Conservation (phyloP, 2,329 filamentous ascomycete species). For the Epichloe sp. region DNA sequence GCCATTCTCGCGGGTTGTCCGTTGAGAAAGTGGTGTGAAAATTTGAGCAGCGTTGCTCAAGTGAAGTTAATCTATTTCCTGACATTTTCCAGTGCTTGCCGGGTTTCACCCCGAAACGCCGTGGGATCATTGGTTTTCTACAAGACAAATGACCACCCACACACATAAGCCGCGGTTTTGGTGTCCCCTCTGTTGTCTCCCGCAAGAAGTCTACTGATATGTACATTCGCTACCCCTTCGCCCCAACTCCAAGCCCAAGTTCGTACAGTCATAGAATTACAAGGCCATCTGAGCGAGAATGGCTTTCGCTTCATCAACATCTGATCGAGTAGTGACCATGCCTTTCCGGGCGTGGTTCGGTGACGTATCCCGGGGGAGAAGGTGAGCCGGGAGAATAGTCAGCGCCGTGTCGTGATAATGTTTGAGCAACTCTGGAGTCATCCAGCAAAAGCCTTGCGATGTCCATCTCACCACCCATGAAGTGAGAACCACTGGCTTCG, state of each 20-base stretch:
- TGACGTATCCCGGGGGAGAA: constrained; percentile 9
- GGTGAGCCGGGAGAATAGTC: constrained; percentile 15
- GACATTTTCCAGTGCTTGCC: background rate
- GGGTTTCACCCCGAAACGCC: too few relatives aligned
- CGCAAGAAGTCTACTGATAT: too few relatives aligned
- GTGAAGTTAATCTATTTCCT: background rate
- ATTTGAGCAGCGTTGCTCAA: constrained; percentile 3
- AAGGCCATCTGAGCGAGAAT: background rate
- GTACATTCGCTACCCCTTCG: too few relatives aligned
- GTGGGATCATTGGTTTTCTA: too few relatives aligned
- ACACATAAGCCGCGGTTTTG: too few relatives aligned
- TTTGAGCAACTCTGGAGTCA: constrained; percentile 25
- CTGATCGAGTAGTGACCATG: constrained; percentile 8
- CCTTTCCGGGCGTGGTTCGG: constrained; percentile 10
- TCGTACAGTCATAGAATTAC: constrained; percentile 1
- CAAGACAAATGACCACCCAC: too few relatives aligned
- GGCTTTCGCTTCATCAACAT: constrained; percentile 5
- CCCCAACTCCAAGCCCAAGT: background rate
- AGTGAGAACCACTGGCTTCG: constrained; percentile 26
- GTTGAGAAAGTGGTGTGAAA: background rate
- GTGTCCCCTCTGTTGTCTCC: too few relatives aligned
- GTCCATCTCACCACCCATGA: constrained; percentile 44
- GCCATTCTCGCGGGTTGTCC: background rate
- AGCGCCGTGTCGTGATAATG: constrained; percentile 13
- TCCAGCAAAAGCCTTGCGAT: constrained; percentile 48